Evolutionary conservation across 148 eudicot species (phyloP).

Genomic region (Rhododendron williamsianum): DNA sequence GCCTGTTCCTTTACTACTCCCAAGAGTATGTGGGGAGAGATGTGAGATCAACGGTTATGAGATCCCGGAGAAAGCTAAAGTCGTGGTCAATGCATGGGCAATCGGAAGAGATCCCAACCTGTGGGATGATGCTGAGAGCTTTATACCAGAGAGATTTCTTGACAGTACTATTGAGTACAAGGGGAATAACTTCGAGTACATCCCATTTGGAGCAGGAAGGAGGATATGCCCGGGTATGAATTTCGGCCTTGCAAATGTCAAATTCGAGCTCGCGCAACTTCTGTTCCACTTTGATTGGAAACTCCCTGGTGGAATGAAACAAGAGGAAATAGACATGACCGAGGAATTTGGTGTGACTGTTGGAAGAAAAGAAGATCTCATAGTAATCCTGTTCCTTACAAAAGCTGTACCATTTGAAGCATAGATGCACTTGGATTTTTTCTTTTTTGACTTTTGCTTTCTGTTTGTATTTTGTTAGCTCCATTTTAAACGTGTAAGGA

Average conservation of each 20-base stretch:
- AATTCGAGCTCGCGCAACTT: constrained; percentile 24
- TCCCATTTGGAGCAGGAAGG: constrained; percentile 39
- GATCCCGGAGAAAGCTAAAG: constrained; percentile 21
- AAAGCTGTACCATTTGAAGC: background rate
- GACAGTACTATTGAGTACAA: constrained; percentile 18
- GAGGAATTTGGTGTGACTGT: constrained; percentile 17
- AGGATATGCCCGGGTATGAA: constrained; percentile 31
- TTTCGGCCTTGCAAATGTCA: constrained; percentile 22
- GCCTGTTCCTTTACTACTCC: constrained; percentile 22
- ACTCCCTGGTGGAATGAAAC: constrained; percentile 15
- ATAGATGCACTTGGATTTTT: background rate
- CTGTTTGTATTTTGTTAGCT: background rate
- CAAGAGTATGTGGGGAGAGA: constrained; percentile 20
- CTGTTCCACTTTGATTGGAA: constrained; percentile 33
- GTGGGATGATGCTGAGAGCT: constrained; percentile 28
- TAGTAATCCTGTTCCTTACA: constrained; percentile 8
- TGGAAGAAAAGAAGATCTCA: constrained; percentile 25
- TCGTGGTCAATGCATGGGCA: constrained; percentile 30
- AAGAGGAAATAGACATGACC: constrained; percentile 24
- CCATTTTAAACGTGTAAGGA: background rate
- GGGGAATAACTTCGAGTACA: constrained; percentile 23
- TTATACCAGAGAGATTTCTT: constrained; percentile 33
- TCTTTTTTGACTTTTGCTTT: no score
- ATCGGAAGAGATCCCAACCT: constrained; percentile 23
- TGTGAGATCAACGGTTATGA: constrained; percentile 24